Evolutionary conservation across 2,329 filamentous ascomycete genomes (phyloP), one percentile per base, ranked within the genome.

Genomic region (Ophiostoma sp.): DNA sequence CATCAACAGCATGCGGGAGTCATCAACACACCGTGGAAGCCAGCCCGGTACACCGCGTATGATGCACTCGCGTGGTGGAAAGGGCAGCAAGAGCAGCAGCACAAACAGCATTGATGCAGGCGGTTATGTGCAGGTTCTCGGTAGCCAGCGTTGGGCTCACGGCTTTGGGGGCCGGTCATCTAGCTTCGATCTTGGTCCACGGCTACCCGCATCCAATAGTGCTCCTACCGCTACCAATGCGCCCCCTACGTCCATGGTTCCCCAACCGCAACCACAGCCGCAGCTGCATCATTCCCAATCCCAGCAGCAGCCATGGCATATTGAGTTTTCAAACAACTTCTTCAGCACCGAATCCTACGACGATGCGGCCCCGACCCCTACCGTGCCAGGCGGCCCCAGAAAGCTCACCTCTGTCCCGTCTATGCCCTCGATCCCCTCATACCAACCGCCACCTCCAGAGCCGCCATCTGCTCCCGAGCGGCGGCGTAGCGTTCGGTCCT

Each of bases 281-380:
- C 69, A 48, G 31, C 36, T 17, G 15, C 66, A 67, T 13, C 70
- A 69, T 41, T 48, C 35, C 13, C 70, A 66, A 13, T 17, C 39
- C 4, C 74, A 74, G n/a, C 71, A 72, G 11, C 74, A 72, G 68
- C 73, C 75, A 69, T 85, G 83, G 81, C 82, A 83, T 73, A 76
- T 82, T 72, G 83, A 86, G 62, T 82, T 84, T 72, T 79, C 82
- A 71, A 83, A 81, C 73, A 80, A 79, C 71, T 83, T 84, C 73
- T 79, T 84, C 73, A 76, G 74, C 73, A 35, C n/a, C 23, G 79
- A 85, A 76, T 82, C 85, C 75, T 86, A 90, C 75, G 88, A 90
- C 79, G 91, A 95, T 77, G 91, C 93, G 68, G 94, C 93, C 35
- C 94, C 94, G 17, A 94, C 90, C 52, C 94, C 94, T 5, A 94